Percentiles rank a stretch among this genome's conserved stretches.
phyloP scores from a whole-genome alignment of 1,284 basidiomycete species.

The Gymnopus androsaceus region DNA sequence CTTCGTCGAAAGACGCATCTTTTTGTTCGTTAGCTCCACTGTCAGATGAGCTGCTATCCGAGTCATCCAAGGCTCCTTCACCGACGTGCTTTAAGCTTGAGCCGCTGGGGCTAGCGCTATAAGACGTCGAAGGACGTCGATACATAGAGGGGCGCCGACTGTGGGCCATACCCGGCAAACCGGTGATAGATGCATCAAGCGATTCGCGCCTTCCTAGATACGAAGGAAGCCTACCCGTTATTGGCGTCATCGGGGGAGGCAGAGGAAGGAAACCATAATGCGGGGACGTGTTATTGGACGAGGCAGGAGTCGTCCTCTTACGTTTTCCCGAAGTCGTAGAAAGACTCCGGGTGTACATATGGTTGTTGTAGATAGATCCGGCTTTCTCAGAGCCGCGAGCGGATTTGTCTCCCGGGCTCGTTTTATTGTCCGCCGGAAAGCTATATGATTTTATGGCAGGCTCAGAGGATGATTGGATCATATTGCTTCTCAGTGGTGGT shows the following conservation, averaged over 20 bases:
- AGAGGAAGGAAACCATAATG: slow-evolving; percentile 41
- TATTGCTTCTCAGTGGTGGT: slow-evolving; percentile 17
- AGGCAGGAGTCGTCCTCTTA: slow-evolving; percentile 47
- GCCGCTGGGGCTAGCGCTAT: slow-evolving; percentile 41
- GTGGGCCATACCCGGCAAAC: background rate
- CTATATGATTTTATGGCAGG: slow-evolving; percentile 40
- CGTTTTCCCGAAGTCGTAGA: slow-evolving; percentile 36
- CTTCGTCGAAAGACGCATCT: slow-evolving; percentile 38
- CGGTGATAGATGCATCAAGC: slow-evolving; percentile 29
- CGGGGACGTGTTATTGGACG: slow-evolving; percentile 64
- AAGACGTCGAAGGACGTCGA: slow-evolving; percentile 37
- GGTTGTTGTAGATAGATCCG: slow-evolving; percentile 9
- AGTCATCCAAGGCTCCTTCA: slow-evolving; percentile 76
- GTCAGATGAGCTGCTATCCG: slow-evolving; percentile 55
- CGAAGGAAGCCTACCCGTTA: slow-evolving; percentile 33
- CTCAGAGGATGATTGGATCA: slow-evolving; percentile 45
- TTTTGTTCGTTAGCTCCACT: slow-evolving; percentile 33
- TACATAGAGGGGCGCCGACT: slow-evolving; percentile 17
- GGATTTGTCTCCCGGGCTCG: slow-evolving; percentile 34
- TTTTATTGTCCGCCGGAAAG: slow-evolving; percentile 26
- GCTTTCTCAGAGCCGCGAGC: slow-evolving; percentile 20
- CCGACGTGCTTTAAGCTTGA: slow-evolving; percentile 61
- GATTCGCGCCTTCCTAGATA: slow-evolving; percentile 39
- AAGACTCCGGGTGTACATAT: slow-evolving; percentile 13
- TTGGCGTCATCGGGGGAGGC: slow-evolving; percentile 44